Evolutionary conservation across 2,329 filamentous ascomycete genomes (phyloP).

Genomic region (Karstenula rhodostoma): DNA sequence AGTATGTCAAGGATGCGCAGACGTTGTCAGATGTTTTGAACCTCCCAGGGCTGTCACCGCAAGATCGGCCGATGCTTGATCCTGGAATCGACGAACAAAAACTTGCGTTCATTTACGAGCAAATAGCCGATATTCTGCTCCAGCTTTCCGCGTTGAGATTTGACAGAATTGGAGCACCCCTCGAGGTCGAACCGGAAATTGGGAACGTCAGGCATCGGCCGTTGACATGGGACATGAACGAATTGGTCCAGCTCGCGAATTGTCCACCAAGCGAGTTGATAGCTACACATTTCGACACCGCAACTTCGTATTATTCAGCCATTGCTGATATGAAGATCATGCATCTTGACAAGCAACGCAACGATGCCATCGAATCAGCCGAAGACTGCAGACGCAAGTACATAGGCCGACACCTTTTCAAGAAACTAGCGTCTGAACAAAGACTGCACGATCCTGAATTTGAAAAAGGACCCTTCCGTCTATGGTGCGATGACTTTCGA

Average conservation of each 20-base stretch:
- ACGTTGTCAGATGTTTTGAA: conserved; percentile 31
- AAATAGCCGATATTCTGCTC: conserved; percentile 54
- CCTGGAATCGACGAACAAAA: conserved; percentile 41
- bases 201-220: conserved; percentile 38
- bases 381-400: conserved; percentile 38
- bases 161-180: conserved; percentile 47
- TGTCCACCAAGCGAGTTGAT: conserved; percentile 3
- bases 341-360: conserved; percentile 51
- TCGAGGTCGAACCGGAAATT: conserved; percentile 29
- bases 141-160: conserved; percentile 49
- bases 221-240: conserved; percentile 19
- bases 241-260: conserved; percentile 10
- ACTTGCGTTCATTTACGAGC: conserved; percentile 43
- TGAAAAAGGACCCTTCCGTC: conserved; percentile 14
- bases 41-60: conserved; percentile 27
- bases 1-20: conserved; percentile 25
- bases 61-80: conserved; percentile 40
- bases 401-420: conserved; percentile 32
- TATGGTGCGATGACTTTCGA: conserved; percentile 51
- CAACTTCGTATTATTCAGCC: conserved; percentile 8
- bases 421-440: conserved; percentile 31
- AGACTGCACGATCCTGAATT: conserved; percentile 15
- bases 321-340: conserved; percentile 54
- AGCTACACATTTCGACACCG: conserved; percentile 8
- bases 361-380: conserved; percentile 46